Evolutionary conservation across 768 basidiomycete species (phyloP).

Genomic region (Pulveroboletus frians): DNA sequence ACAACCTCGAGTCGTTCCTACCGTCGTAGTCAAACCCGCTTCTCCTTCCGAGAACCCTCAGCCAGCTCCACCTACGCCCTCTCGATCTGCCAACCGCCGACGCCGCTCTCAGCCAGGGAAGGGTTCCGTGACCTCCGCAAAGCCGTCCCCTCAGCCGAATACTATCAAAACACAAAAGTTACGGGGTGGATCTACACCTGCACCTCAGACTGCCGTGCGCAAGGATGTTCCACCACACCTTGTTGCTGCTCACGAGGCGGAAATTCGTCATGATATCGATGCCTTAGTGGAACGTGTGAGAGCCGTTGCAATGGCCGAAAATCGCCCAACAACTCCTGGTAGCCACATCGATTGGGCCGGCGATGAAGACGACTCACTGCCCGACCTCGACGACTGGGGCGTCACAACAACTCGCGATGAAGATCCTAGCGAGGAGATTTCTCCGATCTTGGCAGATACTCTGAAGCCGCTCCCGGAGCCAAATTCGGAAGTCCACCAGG

Average conservation of each 20-base stretch:
- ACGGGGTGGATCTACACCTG: slow-evolving; percentile 13
- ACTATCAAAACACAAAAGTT: slow-evolving; percentile 35
- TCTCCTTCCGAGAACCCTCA: slow-evolving; percentile 21
- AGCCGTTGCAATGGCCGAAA: slow-evolving; percentile 64
- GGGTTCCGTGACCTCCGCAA: slow-evolving; percentile 10
- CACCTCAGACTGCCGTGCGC: slow-evolving; percentile 28
- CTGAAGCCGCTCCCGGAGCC: slow-evolving; percentile 56
- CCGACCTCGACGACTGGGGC: slow-evolving; percentile 85
- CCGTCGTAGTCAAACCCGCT: slow-evolving; percentile 16
- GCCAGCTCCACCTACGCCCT: slow-evolving; percentile 29
- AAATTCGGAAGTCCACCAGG: slow-evolving; percentile 20
- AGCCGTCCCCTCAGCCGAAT: slow-evolving; percentile 15
- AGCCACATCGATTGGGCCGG: slow-evolving; percentile 88
- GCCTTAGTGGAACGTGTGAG: slow-evolving; percentile 74
- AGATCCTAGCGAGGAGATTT: slow-evolving; percentile 44
- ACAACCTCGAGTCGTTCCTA: slow-evolving; percentile 18
- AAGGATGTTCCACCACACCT: slow-evolving; percentile 64
- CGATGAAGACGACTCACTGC: slow-evolving; percentile 75
- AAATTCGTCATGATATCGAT: slow-evolving; percentile 62
- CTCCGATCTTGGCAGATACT: slow-evolving; percentile 63
- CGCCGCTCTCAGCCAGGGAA: slow-evolving; percentile 43
- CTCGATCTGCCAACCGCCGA: slow-evolving; percentile 44
- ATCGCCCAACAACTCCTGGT: slow-evolving; percentile 64
- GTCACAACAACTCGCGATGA: slow-evolving; percentile 39
- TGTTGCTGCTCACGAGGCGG: slow-evolving; percentile 32